A percentile compares a stretch with the other conserved stretches of the same genome.
These are phyloP conservation scores for Chamaecrista fasciculata DNA, from an alignment of 306 rosid species.

Conservation along the genomic window DNA sequence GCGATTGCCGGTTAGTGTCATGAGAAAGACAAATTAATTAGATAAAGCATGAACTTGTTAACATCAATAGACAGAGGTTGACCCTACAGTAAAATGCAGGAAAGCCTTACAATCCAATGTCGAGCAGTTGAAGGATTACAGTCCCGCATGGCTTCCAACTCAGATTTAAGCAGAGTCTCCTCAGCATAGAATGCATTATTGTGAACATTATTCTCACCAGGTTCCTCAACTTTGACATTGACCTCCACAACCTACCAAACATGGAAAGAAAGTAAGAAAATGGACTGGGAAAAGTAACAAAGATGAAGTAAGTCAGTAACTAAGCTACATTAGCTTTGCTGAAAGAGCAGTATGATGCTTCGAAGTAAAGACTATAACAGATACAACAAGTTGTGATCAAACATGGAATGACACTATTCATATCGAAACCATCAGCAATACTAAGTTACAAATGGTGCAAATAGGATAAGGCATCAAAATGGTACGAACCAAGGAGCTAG, in stretches of 20 bases:
- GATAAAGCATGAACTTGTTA: not conserved
- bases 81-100: slow-evolving; percentile 11
- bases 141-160: slow-evolving; percentile 76
- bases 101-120: slow-evolving; percentile 81
- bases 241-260: slow-evolving; percentile 72
- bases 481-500: not conserved
- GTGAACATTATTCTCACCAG: slow-evolving; percentile 76
- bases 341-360: not conserved
- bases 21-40: not conserved
- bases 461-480: not conserved
- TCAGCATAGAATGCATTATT: slow-evolving; percentile 78
- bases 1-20: not conserved
- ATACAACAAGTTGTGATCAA: not conserved
- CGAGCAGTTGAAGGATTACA: slow-evolving; percentile 78
- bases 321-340: not conserved
- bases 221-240: slow-evolving; percentile 69
- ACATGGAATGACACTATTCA: not conserved
- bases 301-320: not conserved
- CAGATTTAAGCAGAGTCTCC: slow-evolving; percentile 71
- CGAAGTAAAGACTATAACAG: not conserved
- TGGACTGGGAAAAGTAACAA: not conserved
- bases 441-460: not conserved
- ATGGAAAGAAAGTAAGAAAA: slow-evolving; percentile 14
- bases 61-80: slow-evolving; percentile 1
- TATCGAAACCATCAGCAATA: not conserved